Evolutionary conservation across 305 asterid genomes (phyloP).

Genomic region (Fraxinus paxiana): DNA sequence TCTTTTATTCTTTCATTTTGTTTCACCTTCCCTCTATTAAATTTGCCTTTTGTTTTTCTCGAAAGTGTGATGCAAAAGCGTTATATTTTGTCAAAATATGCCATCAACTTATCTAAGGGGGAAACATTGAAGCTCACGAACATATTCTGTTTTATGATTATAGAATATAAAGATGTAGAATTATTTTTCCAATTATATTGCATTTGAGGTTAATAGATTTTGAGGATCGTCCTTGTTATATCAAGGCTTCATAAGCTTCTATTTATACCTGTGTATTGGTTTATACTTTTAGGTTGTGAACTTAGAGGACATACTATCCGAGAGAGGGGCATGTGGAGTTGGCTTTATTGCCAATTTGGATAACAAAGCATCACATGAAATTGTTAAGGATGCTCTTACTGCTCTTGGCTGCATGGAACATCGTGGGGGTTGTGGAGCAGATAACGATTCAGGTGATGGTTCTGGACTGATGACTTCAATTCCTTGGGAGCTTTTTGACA

Average conservation of each 20-base stretch:
- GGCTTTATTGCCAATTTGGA: constrained; percentile 95
- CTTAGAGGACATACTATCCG: constrained; percentile 84
- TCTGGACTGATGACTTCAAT: constrained; percentile 93
- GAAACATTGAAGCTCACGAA: constrained; percentile 3
- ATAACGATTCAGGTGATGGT: constrained; percentile 99
- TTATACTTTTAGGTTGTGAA: constrained; percentile 59
- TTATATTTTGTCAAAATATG: background rate
- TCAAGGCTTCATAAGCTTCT: constrained; percentile 3
- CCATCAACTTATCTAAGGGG: background rate
- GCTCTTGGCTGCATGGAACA: constrained; percentile 99
- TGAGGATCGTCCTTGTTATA: constrained; percentile 1
- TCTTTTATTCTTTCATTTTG: background rate
- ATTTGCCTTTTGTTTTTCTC: background rate
- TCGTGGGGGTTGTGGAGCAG: constrained; percentile 99
- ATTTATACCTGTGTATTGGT: constrained; percentile 14
- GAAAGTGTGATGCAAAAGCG: background rate
- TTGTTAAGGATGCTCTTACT: constrained; percentile 81
- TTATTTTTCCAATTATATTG: background rate
- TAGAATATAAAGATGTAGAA: background rate
- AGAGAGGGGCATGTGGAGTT: constrained; percentile 96
- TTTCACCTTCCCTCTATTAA: background rate
- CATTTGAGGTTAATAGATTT: background rate
- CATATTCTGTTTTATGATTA: background rate
- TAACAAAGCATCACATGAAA: constrained; percentile 68
- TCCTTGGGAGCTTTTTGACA: constrained; percentile 89